phyloP scores from a whole-genome alignment of 176 grass and related monocot species.

The Oryza meyeriana region DNA sequence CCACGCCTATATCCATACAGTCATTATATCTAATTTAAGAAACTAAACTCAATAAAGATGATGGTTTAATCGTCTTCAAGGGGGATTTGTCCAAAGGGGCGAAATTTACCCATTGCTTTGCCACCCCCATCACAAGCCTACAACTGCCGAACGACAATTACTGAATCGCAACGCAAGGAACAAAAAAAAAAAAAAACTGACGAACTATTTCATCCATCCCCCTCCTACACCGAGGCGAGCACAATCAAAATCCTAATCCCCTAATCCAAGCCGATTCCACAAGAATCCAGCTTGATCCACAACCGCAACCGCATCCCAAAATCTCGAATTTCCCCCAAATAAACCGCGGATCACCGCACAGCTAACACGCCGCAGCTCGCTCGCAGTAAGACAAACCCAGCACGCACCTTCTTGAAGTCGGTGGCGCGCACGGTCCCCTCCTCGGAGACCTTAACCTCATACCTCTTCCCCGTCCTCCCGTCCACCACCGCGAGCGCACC shows the following conservation, averaged over 20 bases:
- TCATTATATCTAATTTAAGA: not conserved
- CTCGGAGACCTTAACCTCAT: slow-evolving; percentile 67
- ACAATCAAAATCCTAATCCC: not conserved
- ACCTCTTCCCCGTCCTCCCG: slow-evolving; percentile 59
- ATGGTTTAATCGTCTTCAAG: not conserved
- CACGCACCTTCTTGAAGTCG: slow-evolving; percentile 72
- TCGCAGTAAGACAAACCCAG: not conserved
- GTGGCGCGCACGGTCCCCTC: slow-evolving; percentile 79
- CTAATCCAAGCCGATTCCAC: not conserved
- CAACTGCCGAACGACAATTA: not conserved
- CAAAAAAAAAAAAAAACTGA: too few relatives aligned
- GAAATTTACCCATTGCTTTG: not conserved
- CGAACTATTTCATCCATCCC: too few relatives aligned
- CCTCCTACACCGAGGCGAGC: not conserved
- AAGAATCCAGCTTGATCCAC: not conserved
- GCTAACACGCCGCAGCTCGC: not conserved
- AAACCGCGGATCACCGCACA: slow-evolving; percentile 1
- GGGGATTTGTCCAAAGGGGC: not conserved
- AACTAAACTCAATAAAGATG: not conserved
- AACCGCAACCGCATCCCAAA: not conserved
- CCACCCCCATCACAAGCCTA: not conserved
- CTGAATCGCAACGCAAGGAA: too few relatives aligned
- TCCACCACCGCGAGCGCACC: slow-evolving; percentile 63
- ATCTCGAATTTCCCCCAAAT: not conserved
- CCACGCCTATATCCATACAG: too few relatives aligned